Conservation (phyloP, 2,329 filamentous ascomycete species). For the Nemania bipapillata region DNA sequence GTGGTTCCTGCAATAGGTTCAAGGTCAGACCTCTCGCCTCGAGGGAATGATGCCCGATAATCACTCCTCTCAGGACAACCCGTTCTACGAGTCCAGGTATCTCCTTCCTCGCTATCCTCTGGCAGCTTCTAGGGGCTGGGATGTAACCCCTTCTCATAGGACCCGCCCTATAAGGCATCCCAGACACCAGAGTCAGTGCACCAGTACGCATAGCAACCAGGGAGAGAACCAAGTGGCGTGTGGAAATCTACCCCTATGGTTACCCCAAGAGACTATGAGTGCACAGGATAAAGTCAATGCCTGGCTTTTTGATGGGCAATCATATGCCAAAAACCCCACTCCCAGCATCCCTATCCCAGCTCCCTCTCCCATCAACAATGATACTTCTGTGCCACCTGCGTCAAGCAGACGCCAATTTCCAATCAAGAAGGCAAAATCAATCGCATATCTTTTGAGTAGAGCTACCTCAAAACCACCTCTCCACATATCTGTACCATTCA, state of each 20-base stretch:
- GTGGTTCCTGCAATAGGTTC: neutral
- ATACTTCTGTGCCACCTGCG: neutral
- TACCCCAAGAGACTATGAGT: conserved; percentile 20
- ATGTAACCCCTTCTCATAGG: conserved; percentile 18
- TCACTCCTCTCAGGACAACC: neutral
- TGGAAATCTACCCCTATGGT: conserved; percentile 15
- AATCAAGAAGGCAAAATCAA: conserved; percentile 29
- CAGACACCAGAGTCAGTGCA: conserved; percentile 3
- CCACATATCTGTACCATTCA: neutral
- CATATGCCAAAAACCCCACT: neutral
- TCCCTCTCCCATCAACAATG: conserved; percentile 7
- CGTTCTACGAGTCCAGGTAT: neutral
- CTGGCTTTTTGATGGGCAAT: conserved; percentile 12
- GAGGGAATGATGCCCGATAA: conserved; percentile 9
- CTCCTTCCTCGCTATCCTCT: conserved; percentile 20
- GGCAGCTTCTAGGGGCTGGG: neutral
- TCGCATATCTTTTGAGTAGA: conserved; percentile 25
- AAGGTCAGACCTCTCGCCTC: neutral
- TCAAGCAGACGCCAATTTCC: conserved; percentile 24
- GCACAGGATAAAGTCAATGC: conserved; percentile 19
- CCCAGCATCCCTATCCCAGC: neutral
- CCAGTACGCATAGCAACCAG: neutral
- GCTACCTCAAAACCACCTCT: conserved; percentile 19
- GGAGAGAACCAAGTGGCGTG: conserved; percentile 12
- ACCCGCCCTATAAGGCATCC: conserved; percentile 2